phyloP scores from a whole-genome alignment of 139 green algal species.

The Coelastrella sp. region DNA sequence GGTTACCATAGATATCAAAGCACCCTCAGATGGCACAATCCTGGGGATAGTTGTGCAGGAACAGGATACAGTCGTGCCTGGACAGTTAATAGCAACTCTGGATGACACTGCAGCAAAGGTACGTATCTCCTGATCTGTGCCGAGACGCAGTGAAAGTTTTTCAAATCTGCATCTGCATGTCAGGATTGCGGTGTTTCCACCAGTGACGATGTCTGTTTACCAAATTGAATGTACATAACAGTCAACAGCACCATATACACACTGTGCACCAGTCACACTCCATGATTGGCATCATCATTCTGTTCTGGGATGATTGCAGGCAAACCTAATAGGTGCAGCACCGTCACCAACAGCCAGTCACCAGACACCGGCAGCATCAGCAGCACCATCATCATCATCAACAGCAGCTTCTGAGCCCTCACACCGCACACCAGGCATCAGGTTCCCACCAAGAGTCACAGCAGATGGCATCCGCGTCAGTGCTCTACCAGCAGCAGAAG shows the following conservation, averaged over 20 bases:
- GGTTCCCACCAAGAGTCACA: slow-evolving; percentile 53
- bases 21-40: slow-evolving; percentile 52
- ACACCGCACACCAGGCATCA: slow-evolving; percentile 11
- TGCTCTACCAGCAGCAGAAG: slow-evolving; percentile 48
- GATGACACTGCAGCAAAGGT: slow-evolving; percentile 38
- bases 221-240: too few species aligned
- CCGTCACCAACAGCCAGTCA: slow-evolving; percentile 17
- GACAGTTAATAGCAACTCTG: slow-evolving; percentile 52
- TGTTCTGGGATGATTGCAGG: background rate
- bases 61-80: slow-evolving; percentile 55
- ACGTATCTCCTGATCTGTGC: background rate
- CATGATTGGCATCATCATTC: background rate
- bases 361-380: background rate
- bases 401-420: background rate
- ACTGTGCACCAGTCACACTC: background rate
- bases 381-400: slow-evolving; percentile 15
- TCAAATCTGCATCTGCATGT: background rate
- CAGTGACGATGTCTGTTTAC: too few species aligned
- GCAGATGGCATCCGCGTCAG: slow-evolving; percentile 55
- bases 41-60: slow-evolving; percentile 52
- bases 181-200: too few species aligned
- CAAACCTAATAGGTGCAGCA: slow-evolving; percentile 7
- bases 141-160: too few species aligned
- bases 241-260: too few species aligned
- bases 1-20: slow-evolving; percentile 68